Percentiles rank a stretch among this genome's conserved stretches.
These are phyloP conservation scores for Populus tomentosa DNA, from an alignment of 441 rosid genomes.

Conservation along the genomic window DNA sequence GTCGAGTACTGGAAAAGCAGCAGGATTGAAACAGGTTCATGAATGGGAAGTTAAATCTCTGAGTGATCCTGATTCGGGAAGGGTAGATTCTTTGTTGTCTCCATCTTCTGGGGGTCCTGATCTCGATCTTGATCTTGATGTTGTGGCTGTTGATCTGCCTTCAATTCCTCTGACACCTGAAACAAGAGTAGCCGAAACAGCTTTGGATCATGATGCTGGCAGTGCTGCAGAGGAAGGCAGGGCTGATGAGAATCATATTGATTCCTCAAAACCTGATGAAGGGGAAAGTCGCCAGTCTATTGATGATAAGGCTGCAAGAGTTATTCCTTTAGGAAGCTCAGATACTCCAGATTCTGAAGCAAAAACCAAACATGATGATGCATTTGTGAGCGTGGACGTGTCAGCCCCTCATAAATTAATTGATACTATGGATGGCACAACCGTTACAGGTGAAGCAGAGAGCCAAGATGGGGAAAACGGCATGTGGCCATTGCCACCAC, in stretches of 20 bases:
- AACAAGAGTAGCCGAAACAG: slow-evolving; percentile 14
- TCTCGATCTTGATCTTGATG: slow-evolving; percentile 31
- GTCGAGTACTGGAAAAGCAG: slow-evolving; percentile 26
- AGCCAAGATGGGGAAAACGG: slow-evolving; percentile 26
- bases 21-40: slow-evolving; percentile 24
- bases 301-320: slow-evolving; percentile 23
- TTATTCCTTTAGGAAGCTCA: slow-evolving; percentile 19
- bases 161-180: slow-evolving; percentile 30
- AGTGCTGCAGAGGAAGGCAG: slow-evolving; percentile 20
- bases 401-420: slow-evolving; percentile 17
- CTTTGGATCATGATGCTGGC: slow-evolving; percentile 25
- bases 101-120: slow-evolving; percentile 28
- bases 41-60: slow-evolving; percentile 36
- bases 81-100: slow-evolving; percentile 28
- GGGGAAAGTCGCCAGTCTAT: slow-evolving; percentile 27
- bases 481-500: slow-evolving; percentile 31
- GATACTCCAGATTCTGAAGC: slow-evolving; percentile 33
- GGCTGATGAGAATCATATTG: slow-evolving; percentile 29
- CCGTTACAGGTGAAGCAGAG: slow-evolving; percentile 31
- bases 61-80: slow-evolving; percentile 27
- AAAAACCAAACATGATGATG: slow-evolving; percentile 29
- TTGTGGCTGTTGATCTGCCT: slow-evolving; percentile 33
- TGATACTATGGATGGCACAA: slow-evolving; percentile 24
- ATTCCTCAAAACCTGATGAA: slow-evolving; percentile 27
- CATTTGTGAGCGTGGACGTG: slow-evolving; percentile 9